These are phyloP conservation scores for Fraxinus sp. DNA, from an alignment of 305 asterid genomes.

Conservation along the genomic window DNA sequence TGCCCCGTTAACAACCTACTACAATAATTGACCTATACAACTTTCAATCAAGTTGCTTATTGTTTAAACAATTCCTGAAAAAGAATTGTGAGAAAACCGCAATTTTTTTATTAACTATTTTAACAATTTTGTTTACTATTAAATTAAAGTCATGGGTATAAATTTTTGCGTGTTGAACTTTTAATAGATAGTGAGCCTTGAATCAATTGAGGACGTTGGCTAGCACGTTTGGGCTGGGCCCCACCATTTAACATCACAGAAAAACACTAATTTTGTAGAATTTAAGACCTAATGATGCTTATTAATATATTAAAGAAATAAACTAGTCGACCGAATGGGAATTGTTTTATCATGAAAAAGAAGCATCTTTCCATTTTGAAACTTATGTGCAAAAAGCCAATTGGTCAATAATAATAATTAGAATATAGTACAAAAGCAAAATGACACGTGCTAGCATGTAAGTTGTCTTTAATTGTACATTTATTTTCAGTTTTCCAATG, in stretches of 20 bases:
- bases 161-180: not conserved
- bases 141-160: slow-evolving; percentile 14
- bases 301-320: not conserved
- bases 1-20: not conserved
- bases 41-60: not conserved
- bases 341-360: not conserved
- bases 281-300: not conserved
- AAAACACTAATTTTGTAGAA: not conserved
- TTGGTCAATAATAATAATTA: slow-evolving; percentile 10
- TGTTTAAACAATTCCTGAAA: not conserved
- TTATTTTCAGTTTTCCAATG: too few species aligned
- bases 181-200: slow-evolving; percentile 28
- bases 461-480: too few species aligned
- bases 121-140: not conserved
- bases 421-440: not conserved
- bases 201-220: slow-evolving; percentile 38
- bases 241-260: slow-evolving; percentile 20
- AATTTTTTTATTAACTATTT: not conserved
- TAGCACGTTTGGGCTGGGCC: slow-evolving; percentile 23
- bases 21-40: not conserved
- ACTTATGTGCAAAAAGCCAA: slow-evolving; percentile 29
- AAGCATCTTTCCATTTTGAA: slow-evolving; percentile 30
- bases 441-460: too few species aligned
- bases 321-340: slow-evolving; percentile 10
- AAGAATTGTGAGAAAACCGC: not conserved